Base-by-base conservation (phyloP, 768 basidiomycete species). In the Lactarius psammicola region DNA sequence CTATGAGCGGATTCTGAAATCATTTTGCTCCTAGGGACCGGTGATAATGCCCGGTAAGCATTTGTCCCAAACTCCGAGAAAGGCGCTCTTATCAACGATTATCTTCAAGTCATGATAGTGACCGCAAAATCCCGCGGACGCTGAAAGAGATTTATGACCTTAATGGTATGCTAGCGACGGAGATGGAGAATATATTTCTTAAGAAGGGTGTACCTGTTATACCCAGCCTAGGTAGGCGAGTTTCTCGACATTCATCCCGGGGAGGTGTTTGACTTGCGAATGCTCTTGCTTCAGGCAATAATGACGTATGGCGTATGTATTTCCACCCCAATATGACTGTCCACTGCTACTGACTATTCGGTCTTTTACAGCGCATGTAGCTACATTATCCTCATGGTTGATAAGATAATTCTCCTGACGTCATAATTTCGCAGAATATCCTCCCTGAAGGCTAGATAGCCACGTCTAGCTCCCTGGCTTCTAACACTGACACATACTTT, bases 251-350 rank as follows among this genome's bases (percentile, higher is more conserved):
- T 65, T 62, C 59, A 34, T 56, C 34, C 31, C 30, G 46, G 17
- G 26, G 9, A 38, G 23, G 23, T 33, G 28, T 36, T 36, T 38
- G 7, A 59, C 44, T 46, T 33, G 57, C 28, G 33, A 68, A 53
- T 62, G 57, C 59, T 34, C 26, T 36, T 31, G 57, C 46, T 57
- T 51, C 36, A 90, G 93, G 93, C 28, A 95, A 95, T 76, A 95
- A 95, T 75, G 94, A 95, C 78, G 83, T 95, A 57, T 94, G 90
- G 85, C 92, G 89, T 90, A 77, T 81, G 87, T 78, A 18, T 8
- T 56, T 30, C 18, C 66, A 56, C 40, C 15, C 63, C 56, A 15
- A 54, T 30, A 33, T 67, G 63, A 42, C 44, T 44, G 28, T 60
- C 20, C 11, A 15, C 49, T 40, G n/a, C 26, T 31, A 33, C 65